Percentiles rank a stretch among this genome's conserved stretches.
These are phyloP conservation scores for Neckera pumila DNA, from an alignment of 225 moss, liverwort and hornwort genomes.

Conservation along the genomic window DNA sequence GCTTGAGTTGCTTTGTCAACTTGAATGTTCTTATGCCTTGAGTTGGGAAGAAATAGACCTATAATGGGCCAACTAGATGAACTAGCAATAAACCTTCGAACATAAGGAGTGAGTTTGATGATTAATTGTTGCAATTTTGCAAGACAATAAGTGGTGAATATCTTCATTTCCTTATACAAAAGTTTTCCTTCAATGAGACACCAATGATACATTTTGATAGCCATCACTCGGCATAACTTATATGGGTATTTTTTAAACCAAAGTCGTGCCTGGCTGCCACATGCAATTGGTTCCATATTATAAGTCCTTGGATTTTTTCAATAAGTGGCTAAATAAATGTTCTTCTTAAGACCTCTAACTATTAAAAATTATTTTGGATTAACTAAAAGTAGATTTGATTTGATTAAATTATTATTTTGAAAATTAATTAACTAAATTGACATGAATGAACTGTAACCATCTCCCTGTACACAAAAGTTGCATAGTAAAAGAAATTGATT, in stretches of 20 bases:
- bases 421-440: no score
- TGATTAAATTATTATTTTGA: no score
- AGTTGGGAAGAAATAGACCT: slow-evolving; percentile 2
- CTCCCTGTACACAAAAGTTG: rapidly evolving
- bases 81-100: background rate
- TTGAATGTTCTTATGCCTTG: background rate
- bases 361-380: background rate
- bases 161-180: background rate
- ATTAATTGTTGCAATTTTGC: background rate
- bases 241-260: slow-evolving; percentile 8
- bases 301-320: background rate
- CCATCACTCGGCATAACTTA: background rate
- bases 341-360: background rate
- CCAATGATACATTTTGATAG: background rate
- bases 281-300: background rate
- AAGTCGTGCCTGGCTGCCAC: background rate
- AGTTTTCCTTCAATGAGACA: background rate
- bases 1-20: slow-evolving; percentile 9
- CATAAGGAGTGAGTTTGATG: background rate
- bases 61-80: slow-evolving; percentile 11
- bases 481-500: background rate
- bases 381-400: background rate
- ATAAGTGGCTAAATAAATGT: no score
- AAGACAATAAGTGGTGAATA: background rate
- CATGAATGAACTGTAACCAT: background rate